These are phyloP conservation scores for Ceratorhiza oryzae-sativae DNA, from an alignment of 1,284 basidiomycete genomes.

Conservation along the genomic window DNA sequence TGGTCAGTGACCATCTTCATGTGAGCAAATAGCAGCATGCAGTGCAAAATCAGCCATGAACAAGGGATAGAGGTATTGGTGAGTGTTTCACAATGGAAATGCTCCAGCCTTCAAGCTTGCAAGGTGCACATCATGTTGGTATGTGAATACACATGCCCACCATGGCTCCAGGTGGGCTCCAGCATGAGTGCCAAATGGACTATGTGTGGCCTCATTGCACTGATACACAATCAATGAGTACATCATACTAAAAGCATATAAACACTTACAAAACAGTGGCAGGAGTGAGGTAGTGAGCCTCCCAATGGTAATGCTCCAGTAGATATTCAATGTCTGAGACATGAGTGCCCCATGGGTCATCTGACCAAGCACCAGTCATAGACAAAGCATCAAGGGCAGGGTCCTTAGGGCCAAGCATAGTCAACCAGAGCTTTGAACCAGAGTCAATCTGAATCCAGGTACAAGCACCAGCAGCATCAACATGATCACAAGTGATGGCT, in stretches of 20 bases:
- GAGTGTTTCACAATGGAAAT: neutral
- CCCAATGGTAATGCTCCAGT: neutral
- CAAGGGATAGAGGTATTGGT: neutral
- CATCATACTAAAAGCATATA: neutral
- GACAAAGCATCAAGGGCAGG: neutral
- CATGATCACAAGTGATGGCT: constrained; percentile 4
- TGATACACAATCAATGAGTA: neutral
- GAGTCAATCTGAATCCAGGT: neutral
- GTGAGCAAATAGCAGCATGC: neutral
- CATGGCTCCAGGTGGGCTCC: neutral
- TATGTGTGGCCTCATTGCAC: neutral
- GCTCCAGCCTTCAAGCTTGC: neutral
- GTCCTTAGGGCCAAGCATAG: neutral
- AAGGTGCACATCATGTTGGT: neutral
- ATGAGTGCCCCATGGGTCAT: neutral
- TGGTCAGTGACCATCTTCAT: neutral
- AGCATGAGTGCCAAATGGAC: neutral
- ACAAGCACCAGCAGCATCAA: neutral
- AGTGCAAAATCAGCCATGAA: neutral
- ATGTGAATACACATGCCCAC: neutral
- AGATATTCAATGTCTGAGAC: neutral
- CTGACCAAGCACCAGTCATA: neutral
- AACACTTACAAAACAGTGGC: neutral
- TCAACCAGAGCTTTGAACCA: neutral
- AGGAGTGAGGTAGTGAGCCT: neutral